Conservation (phyloP, 2,329 filamentous ascomycete genomes). For the Clonostachys byssicola region DNA sequence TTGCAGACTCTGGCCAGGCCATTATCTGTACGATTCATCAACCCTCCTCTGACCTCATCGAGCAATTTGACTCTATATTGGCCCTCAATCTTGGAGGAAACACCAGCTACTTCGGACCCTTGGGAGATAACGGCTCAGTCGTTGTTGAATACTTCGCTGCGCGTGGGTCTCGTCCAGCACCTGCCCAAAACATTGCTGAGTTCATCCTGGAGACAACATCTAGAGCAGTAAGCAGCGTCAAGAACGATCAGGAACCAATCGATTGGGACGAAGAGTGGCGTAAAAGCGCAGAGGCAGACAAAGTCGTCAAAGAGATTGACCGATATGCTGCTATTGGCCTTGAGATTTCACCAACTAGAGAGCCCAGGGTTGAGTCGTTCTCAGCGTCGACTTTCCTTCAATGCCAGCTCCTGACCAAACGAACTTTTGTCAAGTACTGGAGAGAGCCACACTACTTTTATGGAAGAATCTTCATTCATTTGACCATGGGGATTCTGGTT, state of each 20-base stretch:
- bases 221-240: slow-evolving; percentile 20
- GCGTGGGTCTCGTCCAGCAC: slow-evolving; percentile 62
- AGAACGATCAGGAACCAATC: slow-evolving; percentile 30
- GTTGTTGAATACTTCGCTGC: slow-evolving; percentile 49
- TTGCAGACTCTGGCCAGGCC: slow-evolving; percentile 51
- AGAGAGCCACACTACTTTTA: no score
- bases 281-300: slow-evolving; percentile 55
- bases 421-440: no score
- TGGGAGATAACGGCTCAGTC: slow-evolving; percentile 38
- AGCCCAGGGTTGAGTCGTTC: not conserved
- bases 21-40: slow-evolving; percentile 58
- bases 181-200: slow-evolving; percentile 43
- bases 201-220: slow-evolving; percentile 42
- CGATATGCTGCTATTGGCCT: slow-evolving; percentile 27
- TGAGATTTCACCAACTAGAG: no score
- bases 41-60: slow-evolving; percentile 46
- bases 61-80: slow-evolving; percentile 49
- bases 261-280: slow-evolving; percentile 77
- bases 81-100: slow-evolving; percentile 46
- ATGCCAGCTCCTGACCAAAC: not conserved
- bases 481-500: no score
- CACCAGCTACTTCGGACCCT: slow-evolving; percentile 47
- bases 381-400: not conserved
- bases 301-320: slow-evolving; percentile 62
- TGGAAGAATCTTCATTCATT: no score